These are phyloP conservation scores for Kwoniella heveanensis DNA, from an alignment of 768 basidiomycete species.

Conservation along the genomic window DNA sequence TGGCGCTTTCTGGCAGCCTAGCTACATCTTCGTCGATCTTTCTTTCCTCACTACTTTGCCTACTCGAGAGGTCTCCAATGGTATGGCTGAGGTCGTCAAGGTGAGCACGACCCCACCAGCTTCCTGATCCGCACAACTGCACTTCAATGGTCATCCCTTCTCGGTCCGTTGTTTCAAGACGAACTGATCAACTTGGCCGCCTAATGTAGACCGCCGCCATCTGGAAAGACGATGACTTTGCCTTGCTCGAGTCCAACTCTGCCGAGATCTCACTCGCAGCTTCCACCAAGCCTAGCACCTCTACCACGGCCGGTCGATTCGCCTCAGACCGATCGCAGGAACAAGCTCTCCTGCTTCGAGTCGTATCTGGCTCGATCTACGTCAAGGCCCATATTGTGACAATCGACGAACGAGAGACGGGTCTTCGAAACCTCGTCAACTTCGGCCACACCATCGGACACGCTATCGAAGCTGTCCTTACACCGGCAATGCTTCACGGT, in stretches of 20 bases:
- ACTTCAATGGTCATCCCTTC: too few species aligned
- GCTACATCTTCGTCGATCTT: slow-evolving; percentile 95
- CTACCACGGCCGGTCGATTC: slow-evolving; percentile 59
- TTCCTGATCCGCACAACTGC: too few species aligned
- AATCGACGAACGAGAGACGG: slow-evolving; percentile 92
- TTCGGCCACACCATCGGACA: slow-evolving; percentile 99
- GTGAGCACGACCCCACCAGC: too few species aligned
- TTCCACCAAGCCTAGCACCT: slow-evolving; percentile 64
- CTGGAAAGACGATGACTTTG: slow-evolving; percentile 89
- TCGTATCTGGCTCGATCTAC: slow-evolving; percentile 88
- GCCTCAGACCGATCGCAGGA: slow-evolving; percentile 64
- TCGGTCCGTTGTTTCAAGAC: too few species aligned
- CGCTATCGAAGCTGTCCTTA: slow-evolving; percentile 94
- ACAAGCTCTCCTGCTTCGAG: slow-evolving; percentile 82
- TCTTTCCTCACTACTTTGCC: slow-evolving; percentile 94
- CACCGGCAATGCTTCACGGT: slow-evolving; percentile 90
- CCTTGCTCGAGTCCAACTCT: slow-evolving; percentile 79
- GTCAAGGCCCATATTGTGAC: slow-evolving; percentile 98
- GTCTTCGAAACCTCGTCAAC: slow-evolving; percentile 96
- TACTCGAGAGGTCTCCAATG: slow-evolving; percentile 90
- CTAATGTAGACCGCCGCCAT: slow-evolving; percentile 99
- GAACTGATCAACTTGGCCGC: too few species aligned
- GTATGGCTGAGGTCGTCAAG: slow-evolving; percentile 98
- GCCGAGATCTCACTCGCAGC: slow-evolving; percentile 82
- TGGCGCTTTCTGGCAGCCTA: slow-evolving; percentile 97